Evolutionary conservation across 2,329 filamentous ascomycete genomes (phyloP).

Genomic region (Pseudohalonectria lignicola): DNA sequence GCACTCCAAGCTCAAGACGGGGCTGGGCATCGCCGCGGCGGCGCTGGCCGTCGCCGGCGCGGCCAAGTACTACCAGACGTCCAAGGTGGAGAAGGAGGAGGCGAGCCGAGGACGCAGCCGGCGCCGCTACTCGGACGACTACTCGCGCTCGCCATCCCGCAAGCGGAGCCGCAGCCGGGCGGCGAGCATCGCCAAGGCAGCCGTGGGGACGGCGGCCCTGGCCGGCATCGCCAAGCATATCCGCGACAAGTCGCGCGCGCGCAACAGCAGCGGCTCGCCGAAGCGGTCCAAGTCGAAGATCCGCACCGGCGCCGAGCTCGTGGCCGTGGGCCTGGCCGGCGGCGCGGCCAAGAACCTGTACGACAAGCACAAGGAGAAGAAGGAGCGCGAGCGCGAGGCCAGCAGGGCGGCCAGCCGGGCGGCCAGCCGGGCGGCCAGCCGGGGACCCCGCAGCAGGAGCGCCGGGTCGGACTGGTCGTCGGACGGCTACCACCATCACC

Average conservation of each 20-base stretch:
- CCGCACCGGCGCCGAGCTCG: constrained; percentile 48
- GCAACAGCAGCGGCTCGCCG: constrained; percentile 17
- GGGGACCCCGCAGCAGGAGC: constrained; percentile 20
- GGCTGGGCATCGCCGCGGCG: constrained; percentile 50
- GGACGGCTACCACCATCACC: constrained; percentile 17
- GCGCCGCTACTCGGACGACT: constrained; percentile 22
- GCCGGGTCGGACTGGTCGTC: constrained; percentile 6
- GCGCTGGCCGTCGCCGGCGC: constrained; percentile 55
- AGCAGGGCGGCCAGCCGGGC: constrained; percentile 11
- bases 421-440: constrained; percentile 16
- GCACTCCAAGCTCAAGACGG: constrained; percentile 45
- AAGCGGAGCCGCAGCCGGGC: constrained; percentile 30
- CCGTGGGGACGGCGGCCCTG: constrained; percentile 43
- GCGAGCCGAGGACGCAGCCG: constrained; percentile 43
- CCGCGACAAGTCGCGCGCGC: constrained; percentile 39
- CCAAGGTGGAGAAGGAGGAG: constrained; percentile 50
- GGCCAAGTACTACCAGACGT: constrained; percentile 51
- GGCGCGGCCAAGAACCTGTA: constrained; percentile 51
- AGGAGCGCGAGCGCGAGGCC: constrained; percentile 29
- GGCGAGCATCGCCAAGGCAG: constrained; percentile 44
- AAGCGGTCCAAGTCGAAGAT: constrained; percentile 33
- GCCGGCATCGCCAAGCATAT: constrained; percentile 48
- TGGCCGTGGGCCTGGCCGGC: constrained; percentile 47
- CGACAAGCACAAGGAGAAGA: constrained; percentile 50
- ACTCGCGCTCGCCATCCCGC: constrained; percentile 30